phyloP scores from a whole-genome alignment of 805 yeast species.

The Saccharomycopsis sp. region DNA sequence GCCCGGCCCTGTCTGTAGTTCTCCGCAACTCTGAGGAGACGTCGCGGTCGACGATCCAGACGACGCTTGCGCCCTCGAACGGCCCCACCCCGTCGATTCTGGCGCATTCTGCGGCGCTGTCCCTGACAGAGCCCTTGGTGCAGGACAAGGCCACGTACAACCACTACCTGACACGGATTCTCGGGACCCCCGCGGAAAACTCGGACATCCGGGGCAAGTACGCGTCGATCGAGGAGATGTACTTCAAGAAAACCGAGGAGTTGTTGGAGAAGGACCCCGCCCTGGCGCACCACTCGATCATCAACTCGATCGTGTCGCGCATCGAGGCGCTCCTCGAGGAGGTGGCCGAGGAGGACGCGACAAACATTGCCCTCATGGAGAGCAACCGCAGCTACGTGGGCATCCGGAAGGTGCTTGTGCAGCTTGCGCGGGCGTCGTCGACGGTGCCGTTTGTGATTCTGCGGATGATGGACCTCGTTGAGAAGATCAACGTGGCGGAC shows the following conservation, averaged over 20 bases:
- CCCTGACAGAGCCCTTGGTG: neutral
- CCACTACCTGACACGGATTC: neutral
- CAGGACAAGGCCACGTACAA: neutral
- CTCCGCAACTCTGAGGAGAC: too few species aligned
- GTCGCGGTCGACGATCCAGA: too few species aligned
- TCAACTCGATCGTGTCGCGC: conserved; percentile 10
- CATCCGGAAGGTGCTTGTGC: conserved; percentile 9
- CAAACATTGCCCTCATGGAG: conserved; percentile 16
- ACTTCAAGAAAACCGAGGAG: neutral
- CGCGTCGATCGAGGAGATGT: neutral
- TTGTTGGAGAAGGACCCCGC: neutral
- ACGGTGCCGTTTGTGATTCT: conserved; percentile 13
- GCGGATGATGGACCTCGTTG: conserved; percentile 7
- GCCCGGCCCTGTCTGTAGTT: too few species aligned
- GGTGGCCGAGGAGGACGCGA: conserved; percentile 9
- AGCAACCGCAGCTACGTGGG: conserved; percentile 9
- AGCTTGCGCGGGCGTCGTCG: conserved; percentile 2
- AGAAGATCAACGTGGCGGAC: conserved; percentile 11
- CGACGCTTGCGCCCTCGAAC: too few species aligned
- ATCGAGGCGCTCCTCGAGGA: conserved; percentile 6
- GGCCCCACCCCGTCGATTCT: too few species aligned
- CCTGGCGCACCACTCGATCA: conserved; percentile 3
- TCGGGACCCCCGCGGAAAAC: neutral
- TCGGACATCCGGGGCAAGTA: neutral
- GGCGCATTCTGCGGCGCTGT: too few species aligned